phyloP scores from a whole-genome alignment of 495 filamentous ascomycete genomes.

The Oidiodendron maius region DNA sequence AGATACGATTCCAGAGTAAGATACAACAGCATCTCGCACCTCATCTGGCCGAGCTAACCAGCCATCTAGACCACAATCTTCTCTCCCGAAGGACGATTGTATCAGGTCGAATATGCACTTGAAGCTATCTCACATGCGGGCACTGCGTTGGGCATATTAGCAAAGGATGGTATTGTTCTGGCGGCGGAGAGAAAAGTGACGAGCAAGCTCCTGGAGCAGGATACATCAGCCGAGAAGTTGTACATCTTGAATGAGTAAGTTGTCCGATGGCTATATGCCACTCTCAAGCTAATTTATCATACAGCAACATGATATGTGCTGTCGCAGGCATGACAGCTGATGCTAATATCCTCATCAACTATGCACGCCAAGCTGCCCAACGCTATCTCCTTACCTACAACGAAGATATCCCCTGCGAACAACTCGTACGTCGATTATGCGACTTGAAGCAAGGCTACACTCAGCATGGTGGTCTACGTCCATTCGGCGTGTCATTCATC shows the following conservation, averaged over 20 bases:
- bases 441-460: conserved; percentile 99
- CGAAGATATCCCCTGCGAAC: conserved; percentile 98
- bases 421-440: conserved; percentile 93
- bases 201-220: conserved; percentile 97
- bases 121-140: conserved; percentile 98
- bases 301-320: conserved; percentile 99
- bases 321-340: conserved; percentile 99
- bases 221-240: conserved; percentile 98
- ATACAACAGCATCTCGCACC: conserved; percentile 20
- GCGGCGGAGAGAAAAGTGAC: conserved; percentile 99
- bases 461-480: conserved; percentile 93
- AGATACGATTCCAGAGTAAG: conserved; percentile 95
- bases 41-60: conserved; percentile 32
- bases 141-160: conserved; percentile 91
- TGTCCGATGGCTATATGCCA: neutral
- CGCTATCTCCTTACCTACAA: conserved; percentile 98
- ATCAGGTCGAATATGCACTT: conserved; percentile 98
- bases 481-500: conserved; percentile 99
- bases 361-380: conserved; percentile 93
- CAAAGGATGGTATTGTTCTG: conserved; percentile 96
- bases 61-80: conserved; percentile 89
- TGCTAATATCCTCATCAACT: conserved; percentile 99
- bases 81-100: conserved; percentile 95
- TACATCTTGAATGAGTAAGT: conserved; percentile 97
- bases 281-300: neutral